These are phyloP conservation scores for Magnaporthales sp. DNA, from an alignment of 2,329 filamentous ascomycete genomes.

Conservation along the genomic window DNA sequence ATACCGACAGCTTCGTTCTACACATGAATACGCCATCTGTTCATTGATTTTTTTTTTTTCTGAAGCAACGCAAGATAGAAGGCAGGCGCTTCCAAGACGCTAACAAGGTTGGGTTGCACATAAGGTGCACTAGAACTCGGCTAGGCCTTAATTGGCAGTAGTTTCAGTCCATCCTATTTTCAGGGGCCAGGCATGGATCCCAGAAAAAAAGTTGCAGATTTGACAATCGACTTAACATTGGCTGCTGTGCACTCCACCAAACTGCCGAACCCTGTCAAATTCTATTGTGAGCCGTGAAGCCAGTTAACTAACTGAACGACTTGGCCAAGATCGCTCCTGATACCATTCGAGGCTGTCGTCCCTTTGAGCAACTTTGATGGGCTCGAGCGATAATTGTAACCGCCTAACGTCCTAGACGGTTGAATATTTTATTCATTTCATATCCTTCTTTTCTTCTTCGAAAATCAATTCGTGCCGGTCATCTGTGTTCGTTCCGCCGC, in stretches of 20 bases:
- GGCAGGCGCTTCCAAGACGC: not conserved
- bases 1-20: too few relatives aligned
- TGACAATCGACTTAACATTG: too few relatives aligned
- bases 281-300: not conserved
- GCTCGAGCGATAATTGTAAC: not conserved
- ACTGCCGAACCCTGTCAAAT: not conserved
- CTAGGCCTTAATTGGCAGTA: not conserved
- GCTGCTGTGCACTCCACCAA: not conserved
- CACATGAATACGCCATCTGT: not conserved
- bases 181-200: not conserved
- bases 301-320: not conserved
- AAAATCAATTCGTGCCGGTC: not conserved
- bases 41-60: too few relatives aligned
- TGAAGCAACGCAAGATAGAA: not conserved
- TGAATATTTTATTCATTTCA: not conserved
- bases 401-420: not conserved
- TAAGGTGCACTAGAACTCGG: not conserved
- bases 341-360: not conserved
- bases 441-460: not conserved
- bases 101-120: not conserved
- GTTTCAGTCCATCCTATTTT: not conserved
- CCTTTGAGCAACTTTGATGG: not conserved
- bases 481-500: not conserved
- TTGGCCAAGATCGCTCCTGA: not conserved
- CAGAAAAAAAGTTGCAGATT: not conserved